phyloP scores from a whole-genome alignment of 2,329 filamentous ascomycete species.

The Calonectria pseudoturangicola region DNA sequence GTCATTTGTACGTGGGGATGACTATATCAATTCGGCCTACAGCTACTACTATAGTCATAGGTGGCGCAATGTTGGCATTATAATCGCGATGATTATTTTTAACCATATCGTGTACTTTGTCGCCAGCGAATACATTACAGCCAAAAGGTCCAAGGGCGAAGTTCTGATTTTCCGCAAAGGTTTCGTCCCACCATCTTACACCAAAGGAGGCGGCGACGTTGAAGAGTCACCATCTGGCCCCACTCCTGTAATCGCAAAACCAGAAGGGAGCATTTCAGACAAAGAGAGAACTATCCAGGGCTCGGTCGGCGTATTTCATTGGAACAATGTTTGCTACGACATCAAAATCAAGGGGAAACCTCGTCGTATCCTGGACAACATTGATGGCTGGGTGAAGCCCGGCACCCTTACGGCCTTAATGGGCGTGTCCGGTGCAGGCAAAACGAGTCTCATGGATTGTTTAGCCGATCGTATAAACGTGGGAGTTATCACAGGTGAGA shows the following conservation, averaged over 20 bases:
- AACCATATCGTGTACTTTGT: constrained; percentile 64
- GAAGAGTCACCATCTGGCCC: constrained; percentile 1
- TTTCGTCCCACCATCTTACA: constrained; percentile 37
- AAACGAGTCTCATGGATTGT: constrained; percentile 78
- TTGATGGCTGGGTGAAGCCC: constrained; percentile 84
- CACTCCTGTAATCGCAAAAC: background rate
- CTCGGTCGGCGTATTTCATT: constrained; percentile 70
- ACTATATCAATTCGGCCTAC: constrained; percentile 65
- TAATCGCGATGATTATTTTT: constrained; percentile 65
- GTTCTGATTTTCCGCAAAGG: constrained; percentile 75
- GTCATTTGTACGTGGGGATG: constrained; percentile 65
- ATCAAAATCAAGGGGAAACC: constrained; percentile 79
- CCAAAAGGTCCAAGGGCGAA: constrained; percentile 75
- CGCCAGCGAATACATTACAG: constrained; percentile 66
- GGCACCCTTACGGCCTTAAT: constrained; percentile 82
- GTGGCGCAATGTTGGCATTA: constrained; percentile 74
- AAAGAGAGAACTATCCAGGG: constrained; percentile 6
- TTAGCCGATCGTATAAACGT: constrained; percentile 80
- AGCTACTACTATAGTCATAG: constrained; percentile 66
- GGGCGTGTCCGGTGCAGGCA: constrained; percentile 66
- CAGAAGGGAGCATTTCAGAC: background rate
- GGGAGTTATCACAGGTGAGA: constrained; percentile 80
- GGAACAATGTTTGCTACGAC: constrained; percentile 82
- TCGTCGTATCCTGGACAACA: constrained; percentile 79
- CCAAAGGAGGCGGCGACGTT: constrained; percentile 35